Evolutionary conservation across 208 protist species (phyloP), one percentile per base, ranked within the genome.

Genomic region (Vickermania ingenoplastis): DNA sequence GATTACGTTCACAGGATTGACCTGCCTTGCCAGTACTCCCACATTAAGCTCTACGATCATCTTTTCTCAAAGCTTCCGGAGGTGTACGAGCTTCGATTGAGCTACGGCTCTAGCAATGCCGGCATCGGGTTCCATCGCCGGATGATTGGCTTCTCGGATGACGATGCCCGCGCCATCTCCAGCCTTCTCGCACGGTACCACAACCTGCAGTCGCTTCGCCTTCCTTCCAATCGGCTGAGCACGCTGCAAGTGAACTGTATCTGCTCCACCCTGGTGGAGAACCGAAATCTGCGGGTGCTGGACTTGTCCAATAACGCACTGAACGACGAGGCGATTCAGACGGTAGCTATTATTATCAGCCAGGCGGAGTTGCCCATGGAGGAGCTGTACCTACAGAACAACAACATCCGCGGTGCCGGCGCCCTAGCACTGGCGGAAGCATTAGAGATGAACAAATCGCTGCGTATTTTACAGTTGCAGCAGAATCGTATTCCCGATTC

Each of bases 291-390:
- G 50, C 70, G 64, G 7, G 73, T 89, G 48, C 78, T 96, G 23
- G 84, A 95, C 63, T 65, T 96, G 27, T 92, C 85, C 24, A 79
- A 71, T 58, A 96, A 96, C 64, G 62, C 69, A 41, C 69, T 96
- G 54, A 76, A 77, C 29, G 91, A 92, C 58, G 67, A 67, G 2
- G 82, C 71, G 11, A 64, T 59, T 13, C 41, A 79, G 28, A 80
- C 76, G 2, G 58, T 96, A 17, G 73, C 86, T 17, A 56, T 89
- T 21, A 68, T 95, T 22, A 70, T 96, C 3, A 81, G 67, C 27
- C 73, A 78, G 36, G 67, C 63, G 5, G 74, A 83, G 30, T 78
- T 82, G 29, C 69, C 79, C 1, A 60, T 96, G 25, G 73, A 87
- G 71, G 76, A 89, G 70, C 63, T 96, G 3, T 75, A 92, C 51